These are phyloP conservation scores for Alliaria petiolata DNA, from an alignment of 345 rosid genomes.

Conservation along the genomic window DNA sequence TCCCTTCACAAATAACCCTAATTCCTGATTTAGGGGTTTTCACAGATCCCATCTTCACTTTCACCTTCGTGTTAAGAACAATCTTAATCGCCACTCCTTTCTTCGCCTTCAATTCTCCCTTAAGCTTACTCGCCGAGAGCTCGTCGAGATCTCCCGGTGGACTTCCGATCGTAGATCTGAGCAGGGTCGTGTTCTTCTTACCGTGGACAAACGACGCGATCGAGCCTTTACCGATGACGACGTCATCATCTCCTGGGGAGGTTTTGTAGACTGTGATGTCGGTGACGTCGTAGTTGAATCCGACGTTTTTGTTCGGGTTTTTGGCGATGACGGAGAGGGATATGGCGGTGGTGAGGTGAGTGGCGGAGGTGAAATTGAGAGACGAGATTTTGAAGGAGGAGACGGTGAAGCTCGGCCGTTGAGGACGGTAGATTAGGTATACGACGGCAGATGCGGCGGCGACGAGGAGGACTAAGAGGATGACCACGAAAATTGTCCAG, in stretches of 20 bases:
- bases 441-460: constrained; percentile 48
- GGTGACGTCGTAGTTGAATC: constrained; percentile 48
- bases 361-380: constrained; percentile 52
- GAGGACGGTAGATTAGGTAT: constrained; percentile 77
- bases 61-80: constrained; percentile 57
- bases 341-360: constrained; percentile 49
- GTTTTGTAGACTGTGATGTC: constrained; percentile 36
- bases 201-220: constrained; percentile 59
- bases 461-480: constrained; percentile 50
- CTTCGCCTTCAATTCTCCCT: constrained; percentile 50
- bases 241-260: constrained; percentile 31
- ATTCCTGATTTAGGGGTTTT: constrained; percentile 56
- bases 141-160: constrained; percentile 41
- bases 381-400: constrained; percentile 54
- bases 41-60: constrained; percentile 60
- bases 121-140: constrained; percentile 42
- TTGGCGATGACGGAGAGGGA: constrained; percentile 56
- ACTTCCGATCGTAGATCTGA: constrained; percentile 48
- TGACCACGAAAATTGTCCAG: constrained; percentile 43
- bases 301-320: constrained; percentile 79
- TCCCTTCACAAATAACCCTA: constrained; percentile 65
- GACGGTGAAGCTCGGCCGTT: constrained; percentile 63
- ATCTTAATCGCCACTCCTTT: constrained; percentile 55
- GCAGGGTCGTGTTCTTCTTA: constrained; percentile 61
- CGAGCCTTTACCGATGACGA: constrained; percentile 55